Percentiles rank a stretch among this genome's conserved stretches.
These are phyloP conservation scores for Microcyclospora pomicola DNA, from an alignment of 2,329 filamentous ascomycete genomes.

Conservation along the genomic window DNA sequence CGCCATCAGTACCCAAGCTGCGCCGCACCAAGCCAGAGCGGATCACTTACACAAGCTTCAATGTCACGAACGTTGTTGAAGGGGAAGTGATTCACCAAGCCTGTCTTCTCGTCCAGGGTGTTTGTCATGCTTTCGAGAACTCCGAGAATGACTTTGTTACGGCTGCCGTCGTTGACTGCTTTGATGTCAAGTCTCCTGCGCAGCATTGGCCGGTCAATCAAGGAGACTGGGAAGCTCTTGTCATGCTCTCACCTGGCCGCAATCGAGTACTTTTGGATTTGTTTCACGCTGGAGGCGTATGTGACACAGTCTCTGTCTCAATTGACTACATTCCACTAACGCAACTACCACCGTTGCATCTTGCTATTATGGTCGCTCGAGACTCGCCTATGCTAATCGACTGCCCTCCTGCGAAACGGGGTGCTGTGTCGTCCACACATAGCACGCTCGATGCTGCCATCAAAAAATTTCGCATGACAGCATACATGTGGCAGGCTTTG, in stretches of 20 bases:
- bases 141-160: slow-evolving; percentile 13
- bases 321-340: slow-evolving; percentile 21
- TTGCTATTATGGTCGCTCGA: slow-evolving; percentile 4
- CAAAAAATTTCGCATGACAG: slow-evolving; percentile 22
- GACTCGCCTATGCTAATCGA: slow-evolving; percentile 21
- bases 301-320: slow-evolving; percentile 4
- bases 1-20: no score
- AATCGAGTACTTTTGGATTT: slow-evolving; percentile 15
- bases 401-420: slow-evolving; percentile 18
- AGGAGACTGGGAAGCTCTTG: slow-evolving; percentile 21
- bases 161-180: slow-evolving; percentile 8
- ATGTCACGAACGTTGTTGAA: slow-evolving; percentile 13
- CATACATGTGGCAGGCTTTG: slow-evolving; percentile 24
- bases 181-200: no score
- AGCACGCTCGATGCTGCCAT: slow-evolving; percentile 19
- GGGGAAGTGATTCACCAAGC: slow-evolving; percentile 20
- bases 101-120: slow-evolving; percentile 20
- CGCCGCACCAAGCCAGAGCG: no score
- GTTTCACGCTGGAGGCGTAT: slow-evolving; percentile 9
- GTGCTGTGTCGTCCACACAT: slow-evolving; percentile 16
- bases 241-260: slow-evolving; percentile 18
- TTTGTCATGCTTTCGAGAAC: slow-evolving; percentile 7
- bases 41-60: not conserved
- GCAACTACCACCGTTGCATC: slow-evolving; percentile 21
- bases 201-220: slow-evolving; percentile 21